Base-by-base conservation (phyloP, 1,284 basidiomycete species). In the Ceratobasidium theobromae region DNA sequence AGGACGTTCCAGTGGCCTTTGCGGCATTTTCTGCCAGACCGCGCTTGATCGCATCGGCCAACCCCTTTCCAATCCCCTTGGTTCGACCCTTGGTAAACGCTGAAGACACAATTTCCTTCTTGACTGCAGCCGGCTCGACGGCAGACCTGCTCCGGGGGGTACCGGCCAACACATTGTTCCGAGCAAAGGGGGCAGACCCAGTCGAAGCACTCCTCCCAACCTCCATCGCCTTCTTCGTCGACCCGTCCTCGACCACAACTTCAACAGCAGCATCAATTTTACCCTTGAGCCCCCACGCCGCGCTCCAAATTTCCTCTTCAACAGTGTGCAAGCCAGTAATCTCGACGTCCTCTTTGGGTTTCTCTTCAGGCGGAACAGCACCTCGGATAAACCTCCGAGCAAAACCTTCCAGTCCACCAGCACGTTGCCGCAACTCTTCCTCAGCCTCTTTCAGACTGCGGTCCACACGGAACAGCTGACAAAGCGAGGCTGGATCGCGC, bases 281-380 rank as follows among this genome's bases (percentile, higher is more conserved):
- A 23, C 96, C 97, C 75, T 96, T 98, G 41, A 99, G 81, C 0
- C 96, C 97, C 74, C 91, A 97, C 11, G 87, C 89, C 0, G 97
- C 95, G 0, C 92, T 95, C 90, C 93, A 97, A 68, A 99, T 96
- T 71, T 98, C 95, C 75, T 99, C 96, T 78, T 99, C 97, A 43
- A 97, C 84, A 67, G 95, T 95, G 69, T 91, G 83, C 1, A 95
- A 75, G 25, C 86, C 80, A 8, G 83, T 80, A 57, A 98, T 87
- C 0, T 91, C 89, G 2, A 54, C 48, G 2, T 25, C 69, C 86
- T 88, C 79, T 87, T 89, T 4, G 86, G 87, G 4, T 71, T 72
- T 62, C 33, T 62, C 33, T 14, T 62, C 58, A 12, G 48, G 23
- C 5, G 46, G 58, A 14, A 62, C 58, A 8, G 58, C 58, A 4